A percentile compares a stretch with the other conserved stretches of the same genome.
phyloP scores from a whole-genome alignment of 305 asterid species.

The Salvia sclarea region DNA sequence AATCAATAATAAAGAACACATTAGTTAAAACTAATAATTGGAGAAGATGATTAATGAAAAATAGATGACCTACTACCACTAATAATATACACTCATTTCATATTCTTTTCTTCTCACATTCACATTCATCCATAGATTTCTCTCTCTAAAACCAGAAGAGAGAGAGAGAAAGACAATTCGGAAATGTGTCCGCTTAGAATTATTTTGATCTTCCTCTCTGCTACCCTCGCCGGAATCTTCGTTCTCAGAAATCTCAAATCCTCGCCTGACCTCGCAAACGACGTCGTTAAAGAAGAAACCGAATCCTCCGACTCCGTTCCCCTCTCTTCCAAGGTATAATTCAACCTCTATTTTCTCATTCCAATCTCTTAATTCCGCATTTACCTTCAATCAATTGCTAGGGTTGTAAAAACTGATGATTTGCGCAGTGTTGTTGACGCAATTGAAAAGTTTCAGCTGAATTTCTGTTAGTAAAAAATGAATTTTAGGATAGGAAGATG shows the following conservation, averaged over 20 bases:
- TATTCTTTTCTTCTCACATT: background rate
- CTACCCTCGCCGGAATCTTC: conserved; percentile 49
- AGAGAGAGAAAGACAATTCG: conserved; percentile 15
- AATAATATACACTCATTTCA: conserved; percentile 11
- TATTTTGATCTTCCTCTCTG: conserved; percentile 49
- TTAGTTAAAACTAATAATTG: background rate
- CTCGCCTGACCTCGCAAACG: conserved; percentile 30
- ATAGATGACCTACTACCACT: conserved; percentile 17
- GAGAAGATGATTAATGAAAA: background rate
- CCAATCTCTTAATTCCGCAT: background rate
- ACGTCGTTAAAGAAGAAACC: conserved; percentile 38
- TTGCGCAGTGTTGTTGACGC: background rate
- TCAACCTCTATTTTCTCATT: background rate
- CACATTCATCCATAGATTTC: background rate
- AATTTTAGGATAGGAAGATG: background rate
- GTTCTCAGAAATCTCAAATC: conserved; percentile 44
- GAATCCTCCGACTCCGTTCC: conserved; percentile 37
- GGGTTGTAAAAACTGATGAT: background rate
- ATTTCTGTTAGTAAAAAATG: background rate
- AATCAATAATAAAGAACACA: too few species aligned
- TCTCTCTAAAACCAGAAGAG: conserved; percentile 32
- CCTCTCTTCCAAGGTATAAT: conserved; percentile 45
- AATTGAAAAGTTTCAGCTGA: background rate
- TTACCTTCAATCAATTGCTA: background rate
- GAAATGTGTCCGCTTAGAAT: conserved; percentile 54